phyloP scores from a whole-genome alignment of 2,329 filamentous ascomycete genomes.

The Clonostachys rhizophaga region DNA sequence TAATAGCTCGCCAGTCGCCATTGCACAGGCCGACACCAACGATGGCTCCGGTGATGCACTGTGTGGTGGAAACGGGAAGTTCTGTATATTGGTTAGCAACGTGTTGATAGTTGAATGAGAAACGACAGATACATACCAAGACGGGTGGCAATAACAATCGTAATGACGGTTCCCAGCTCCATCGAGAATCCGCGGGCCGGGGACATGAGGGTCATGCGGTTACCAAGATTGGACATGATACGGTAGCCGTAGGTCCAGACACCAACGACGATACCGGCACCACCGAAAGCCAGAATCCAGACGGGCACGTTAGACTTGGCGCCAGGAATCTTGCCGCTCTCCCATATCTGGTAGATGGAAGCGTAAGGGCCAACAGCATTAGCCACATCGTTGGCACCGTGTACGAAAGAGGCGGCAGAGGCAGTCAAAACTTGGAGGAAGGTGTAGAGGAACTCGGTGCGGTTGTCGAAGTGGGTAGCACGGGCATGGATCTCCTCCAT shows the following conservation, averaged over 20 bases:
- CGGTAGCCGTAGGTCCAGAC: slow-evolving; percentile 60
- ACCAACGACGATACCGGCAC: slow-evolving; percentile 46
- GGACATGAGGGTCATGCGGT: slow-evolving; percentile 58
- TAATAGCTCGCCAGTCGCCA: slow-evolving; percentile 52
- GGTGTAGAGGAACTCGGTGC: slow-evolving; percentile 50
- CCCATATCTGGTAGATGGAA: slow-evolving; percentile 58
- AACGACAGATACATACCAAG: slow-evolving; percentile 29
- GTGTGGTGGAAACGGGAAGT: slow-evolving; percentile 60
- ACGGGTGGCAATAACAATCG: slow-evolving; percentile 59
- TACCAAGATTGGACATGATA: slow-evolving; percentile 60
- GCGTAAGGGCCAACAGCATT: slow-evolving; percentile 61
- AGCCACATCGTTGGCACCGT: slow-evolving; percentile 63
- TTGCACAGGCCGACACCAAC: slow-evolving; percentile 60
- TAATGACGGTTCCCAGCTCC: slow-evolving; percentile 57
- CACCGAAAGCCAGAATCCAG: slow-evolving; percentile 55
- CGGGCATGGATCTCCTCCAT: slow-evolving; percentile 45
- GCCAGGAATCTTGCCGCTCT: slow-evolving; percentile 33
- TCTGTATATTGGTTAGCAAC: slow-evolving; percentile 16
- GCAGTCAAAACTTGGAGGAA: slow-evolving; percentile 58
- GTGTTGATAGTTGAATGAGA: neutral
- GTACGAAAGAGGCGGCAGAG: slow-evolving; percentile 57
- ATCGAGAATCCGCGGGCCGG: slow-evolving; percentile 55
- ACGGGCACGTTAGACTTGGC: slow-evolving; percentile 45
- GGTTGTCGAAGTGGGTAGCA: slow-evolving; percentile 56
- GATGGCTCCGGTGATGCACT: slow-evolving; percentile 59